Percentiles rank a stretch among this genome's conserved stretches.
Evolutionary conservation across 345 rosid species (phyloP).

Genomic region (Jatropha curcas): DNA sequence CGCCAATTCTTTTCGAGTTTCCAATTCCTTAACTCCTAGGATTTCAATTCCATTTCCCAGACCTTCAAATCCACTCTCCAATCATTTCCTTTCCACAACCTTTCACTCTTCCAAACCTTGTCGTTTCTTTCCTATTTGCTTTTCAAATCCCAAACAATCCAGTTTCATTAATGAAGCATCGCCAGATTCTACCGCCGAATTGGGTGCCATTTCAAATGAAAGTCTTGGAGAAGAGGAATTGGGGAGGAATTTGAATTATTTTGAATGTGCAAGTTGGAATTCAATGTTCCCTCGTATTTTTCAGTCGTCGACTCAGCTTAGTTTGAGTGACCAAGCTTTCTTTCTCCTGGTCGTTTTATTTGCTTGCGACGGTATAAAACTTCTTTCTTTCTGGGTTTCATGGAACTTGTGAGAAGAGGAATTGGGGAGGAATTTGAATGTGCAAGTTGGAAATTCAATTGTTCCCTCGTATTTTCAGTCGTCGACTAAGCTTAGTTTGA

Average conservation of each 20-base stretch:
- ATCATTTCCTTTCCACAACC: constrained; percentile 19
- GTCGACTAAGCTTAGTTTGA: constrained; percentile 48
- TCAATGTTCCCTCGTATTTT: constrained; percentile 48
- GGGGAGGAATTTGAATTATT: constrained; percentile 37
- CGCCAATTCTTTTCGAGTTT: constrained; percentile 23
- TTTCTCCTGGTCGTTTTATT: constrained; percentile 70
- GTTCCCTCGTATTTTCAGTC: constrained; percentile 43
- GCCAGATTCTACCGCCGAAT: constrained; percentile 9
- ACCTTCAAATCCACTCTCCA: constrained; percentile 16
- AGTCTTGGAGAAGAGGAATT: constrained; percentile 29
- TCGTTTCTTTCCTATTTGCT: constrained; percentile 34
- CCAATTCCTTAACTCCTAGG: constrained; percentile 15
- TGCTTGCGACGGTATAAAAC: constrained; percentile 72
- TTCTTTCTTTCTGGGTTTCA: constrained; percentile 1
- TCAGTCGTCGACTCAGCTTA: constrained; percentile 42
- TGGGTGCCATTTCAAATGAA: constrained; percentile 22
- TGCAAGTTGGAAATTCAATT: constrained; percentile 49
- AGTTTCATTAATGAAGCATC: constrained; percentile 12
- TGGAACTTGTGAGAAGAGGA: neutral
- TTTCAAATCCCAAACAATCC: constrained; percentile 25
- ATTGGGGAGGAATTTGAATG: constrained; percentile 39
- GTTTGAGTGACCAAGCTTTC: constrained; percentile 71
- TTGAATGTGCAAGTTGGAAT: constrained; percentile 52
- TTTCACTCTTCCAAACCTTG: constrained; percentile 22
- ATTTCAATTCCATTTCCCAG: constrained; percentile 25